Conservation (phyloP, 257 asterid species). For the Primulina huaijiensis region DNA sequence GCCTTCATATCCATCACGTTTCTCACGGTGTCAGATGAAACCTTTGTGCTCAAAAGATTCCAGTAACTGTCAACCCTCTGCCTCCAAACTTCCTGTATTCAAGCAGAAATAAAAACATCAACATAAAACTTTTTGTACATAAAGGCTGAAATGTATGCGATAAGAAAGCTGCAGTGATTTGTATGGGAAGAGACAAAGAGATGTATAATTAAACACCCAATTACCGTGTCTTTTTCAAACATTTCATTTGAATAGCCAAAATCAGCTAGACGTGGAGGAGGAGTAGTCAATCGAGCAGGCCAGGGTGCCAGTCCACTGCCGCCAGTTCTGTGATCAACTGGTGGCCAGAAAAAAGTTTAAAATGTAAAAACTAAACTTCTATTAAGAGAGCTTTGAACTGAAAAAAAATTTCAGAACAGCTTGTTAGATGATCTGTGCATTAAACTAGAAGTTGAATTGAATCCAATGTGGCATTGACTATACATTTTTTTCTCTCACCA, state of each 20-base stretch:
- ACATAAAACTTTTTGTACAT: slow-evolving; percentile 15
- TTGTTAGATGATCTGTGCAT: neutral
- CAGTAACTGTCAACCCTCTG: slow-evolving; percentile 76
- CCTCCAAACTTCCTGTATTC: slow-evolving; percentile 71
- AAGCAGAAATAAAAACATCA: slow-evolving; percentile 21
- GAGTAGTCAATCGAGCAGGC: slow-evolving; percentile 84
- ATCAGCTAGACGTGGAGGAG: slow-evolving; percentile 97
- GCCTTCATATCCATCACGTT: slow-evolving; percentile 99
- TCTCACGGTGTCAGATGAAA: slow-evolving; percentile 64
- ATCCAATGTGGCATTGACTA: neutral
- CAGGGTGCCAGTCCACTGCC: slow-evolving; percentile 95
- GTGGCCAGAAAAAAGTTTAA: slow-evolving; percentile 19
- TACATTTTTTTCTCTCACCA: neutral
- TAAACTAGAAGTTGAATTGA: neutral
- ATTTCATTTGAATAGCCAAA: slow-evolving; percentile 84
- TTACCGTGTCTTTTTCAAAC: slow-evolving; percentile 90
- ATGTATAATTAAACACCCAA: neutral
- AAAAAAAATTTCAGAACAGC: neutral
- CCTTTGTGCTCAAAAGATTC: slow-evolving; percentile 72
- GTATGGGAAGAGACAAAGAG: neutral
- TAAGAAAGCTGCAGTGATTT: slow-evolving; percentile 10
- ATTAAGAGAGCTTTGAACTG: neutral
- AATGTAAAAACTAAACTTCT: neutral
- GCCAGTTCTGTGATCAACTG: slow-evolving; percentile 78
- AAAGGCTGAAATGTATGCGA: slow-evolving; percentile 4